Evolutionary conservation across 345 rosid species (phyloP), one percentile per base, ranked within the genome.

Genomic region (Moricandia arvensis): DNA sequence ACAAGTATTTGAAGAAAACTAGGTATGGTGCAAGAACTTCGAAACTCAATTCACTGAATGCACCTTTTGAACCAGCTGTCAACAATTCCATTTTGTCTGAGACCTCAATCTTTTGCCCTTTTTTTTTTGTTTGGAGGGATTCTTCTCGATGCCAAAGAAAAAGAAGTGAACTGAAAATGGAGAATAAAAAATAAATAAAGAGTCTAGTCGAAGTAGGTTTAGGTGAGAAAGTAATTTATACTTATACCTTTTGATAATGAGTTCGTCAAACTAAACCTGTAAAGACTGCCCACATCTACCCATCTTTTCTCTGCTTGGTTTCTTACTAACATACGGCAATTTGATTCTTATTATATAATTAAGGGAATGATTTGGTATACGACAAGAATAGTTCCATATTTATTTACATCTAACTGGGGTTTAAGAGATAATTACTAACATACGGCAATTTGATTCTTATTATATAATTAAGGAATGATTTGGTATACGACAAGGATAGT

Each of bases 141-240:
- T 53, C n/a, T 63, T 63, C 54, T 55, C 24, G 53, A 76, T 63
- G 75, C 71, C 5, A 18, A 59, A 15, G 10, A 35, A 15, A 6
- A 35, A 12, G 34, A 55, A 31, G 0, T 27, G 12, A 57, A 57
- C 4, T 24, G 15, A 57, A 53, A 11, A 26, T 24, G 24, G 61
- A 57, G 61, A 53, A 49, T 33, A 43, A 17, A n/a, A 45, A 69
- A 12, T 0, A 57, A 45, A n/a, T 33, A 67, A 59, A 49, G 41
- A 78, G 69, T 66, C 29, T 45, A 17, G 24, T 66, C 29, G 37
- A 72, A 66, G 58, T 78, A 72, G 81, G 73, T 66, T 72, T 72
- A 66, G 73, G 77, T 51, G 38, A 66, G 27, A 60, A n/a, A 78
- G 81, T 66, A 66, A 51, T 8, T 35, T 35, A 33, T 16, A 27